Conservation (phyloP, 768 basidiomycete species). For the Pleurotus djamor region DNA sequence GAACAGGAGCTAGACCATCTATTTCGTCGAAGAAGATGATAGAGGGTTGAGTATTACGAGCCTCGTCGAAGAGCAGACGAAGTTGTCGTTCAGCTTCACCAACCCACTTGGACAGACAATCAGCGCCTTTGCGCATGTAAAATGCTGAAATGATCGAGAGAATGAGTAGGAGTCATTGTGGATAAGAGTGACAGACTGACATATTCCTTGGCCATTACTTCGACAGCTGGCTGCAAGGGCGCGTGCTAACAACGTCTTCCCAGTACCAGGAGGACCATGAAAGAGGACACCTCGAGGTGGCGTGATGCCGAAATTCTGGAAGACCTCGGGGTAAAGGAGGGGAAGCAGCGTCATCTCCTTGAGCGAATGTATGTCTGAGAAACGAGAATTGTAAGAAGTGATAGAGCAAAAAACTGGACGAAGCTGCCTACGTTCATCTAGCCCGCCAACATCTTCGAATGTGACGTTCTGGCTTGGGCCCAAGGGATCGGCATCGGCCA, state of each 20-base stretch:
- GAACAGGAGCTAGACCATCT: slow-evolving; percentile 95
- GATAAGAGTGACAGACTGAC: slow-evolving; percentile 43
- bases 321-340: slow-evolving; percentile 93
- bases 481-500: slow-evolving; percentile 94
- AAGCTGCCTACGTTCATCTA: slow-evolving; percentile 79
- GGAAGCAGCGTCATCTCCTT: slow-evolving; percentile 99
- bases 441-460: slow-evolving; percentile 94
- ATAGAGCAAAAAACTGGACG: neutral
- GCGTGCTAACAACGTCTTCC: slow-evolving; percentile 91
- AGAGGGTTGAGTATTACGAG: slow-evolving; percentile 85
- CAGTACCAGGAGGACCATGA: slow-evolving; percentile 99
- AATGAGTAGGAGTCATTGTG: neutral
- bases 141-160: slow-evolving; percentile 57
- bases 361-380: slow-evolving; percentile 88
- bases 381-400: slow-evolving; percentile 4
- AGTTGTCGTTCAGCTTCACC: slow-evolving; percentile 98
- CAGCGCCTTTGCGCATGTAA: slow-evolving; percentile 99
- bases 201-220: slow-evolving; percentile 82
- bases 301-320: slow-evolving; percentile 90
- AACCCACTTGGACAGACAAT: slow-evolving; percentile 98
- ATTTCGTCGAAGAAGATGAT: slow-evolving; percentile 99
- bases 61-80: slow-evolving; percentile 94
- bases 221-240: slow-evolving; percentile 93
- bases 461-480: slow-evolving; percentile 92
- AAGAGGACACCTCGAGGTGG: slow-evolving; percentile 97